Evolutionary conservation across 345 rosid species (phyloP).

Genomic region (Acer saccharum): DNA sequence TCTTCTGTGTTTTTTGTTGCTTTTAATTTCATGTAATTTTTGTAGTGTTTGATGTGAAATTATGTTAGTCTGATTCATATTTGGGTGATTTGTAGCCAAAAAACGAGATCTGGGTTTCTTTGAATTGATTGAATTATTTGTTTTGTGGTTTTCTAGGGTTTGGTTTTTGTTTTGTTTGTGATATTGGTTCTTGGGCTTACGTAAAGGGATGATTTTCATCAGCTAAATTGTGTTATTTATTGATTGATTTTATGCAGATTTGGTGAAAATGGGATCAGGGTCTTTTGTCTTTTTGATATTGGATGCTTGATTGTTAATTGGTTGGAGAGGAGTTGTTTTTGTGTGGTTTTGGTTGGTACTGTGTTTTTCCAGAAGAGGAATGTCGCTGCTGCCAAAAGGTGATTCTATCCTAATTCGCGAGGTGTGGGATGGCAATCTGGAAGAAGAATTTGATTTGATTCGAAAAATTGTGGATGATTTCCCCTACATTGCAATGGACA

Average conservation of each 20-base stretch:
- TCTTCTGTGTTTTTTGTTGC: background rate
- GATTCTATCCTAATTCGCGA: slow-evolving; percentile 84
- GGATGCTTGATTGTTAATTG: slow-evolving; percentile 7
- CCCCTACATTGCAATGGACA: slow-evolving; percentile 88
- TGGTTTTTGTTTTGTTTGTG: background rate
- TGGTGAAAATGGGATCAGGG: background rate
- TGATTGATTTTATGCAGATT: slow-evolving; percentile 25
- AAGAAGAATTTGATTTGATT: slow-evolving; percentile 65
- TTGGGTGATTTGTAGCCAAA: background rate
- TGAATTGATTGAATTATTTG: background rate
- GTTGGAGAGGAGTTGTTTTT: slow-evolving; percentile 8
- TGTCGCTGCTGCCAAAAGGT: slow-evolving; percentile 70
- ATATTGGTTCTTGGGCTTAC: background rate
- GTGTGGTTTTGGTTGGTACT: slow-evolving; percentile 1
- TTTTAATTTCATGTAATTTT: background rate
- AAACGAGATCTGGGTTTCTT: background rate
- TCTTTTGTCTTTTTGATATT: background rate
- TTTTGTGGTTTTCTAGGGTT: slow-evolving; percentile 3
- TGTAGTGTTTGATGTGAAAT: background rate
- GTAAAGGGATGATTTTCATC: background rate
- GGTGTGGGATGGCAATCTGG: slow-evolving; percentile 76
- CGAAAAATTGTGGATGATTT: slow-evolving; percentile 69
- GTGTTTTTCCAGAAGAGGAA: slow-evolving; percentile 25
- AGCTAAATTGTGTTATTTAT: background rate
- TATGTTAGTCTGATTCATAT: slow-evolving; percentile 8